A percentile compares a stretch with the other conserved stretches of the same genome.
These are phyloP conservation scores for Cajanus cajan DNA, from an alignment of 306 rosid genomes.

Conservation along the genomic window DNA sequence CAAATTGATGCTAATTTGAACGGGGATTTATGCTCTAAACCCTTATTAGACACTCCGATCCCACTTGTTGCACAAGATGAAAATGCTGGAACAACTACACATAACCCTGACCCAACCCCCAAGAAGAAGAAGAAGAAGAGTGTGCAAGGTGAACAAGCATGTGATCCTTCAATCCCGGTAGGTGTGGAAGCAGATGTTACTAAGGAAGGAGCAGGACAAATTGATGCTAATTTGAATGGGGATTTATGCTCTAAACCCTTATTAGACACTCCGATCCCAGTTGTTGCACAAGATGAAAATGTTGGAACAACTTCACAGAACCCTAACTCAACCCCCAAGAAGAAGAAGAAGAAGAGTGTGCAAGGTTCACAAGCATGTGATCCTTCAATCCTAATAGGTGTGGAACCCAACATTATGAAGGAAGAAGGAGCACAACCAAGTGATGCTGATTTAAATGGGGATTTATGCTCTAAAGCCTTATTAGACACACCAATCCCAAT, in stretches of 20 bases:
- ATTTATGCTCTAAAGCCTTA: no score
- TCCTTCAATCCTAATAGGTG: not conserved
- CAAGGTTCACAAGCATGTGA: not conserved
- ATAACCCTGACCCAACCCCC: not conserved
- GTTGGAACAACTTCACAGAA: not conserved
- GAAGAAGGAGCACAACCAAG: not conserved
- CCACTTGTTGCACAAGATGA: not conserved
- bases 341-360: not conserved
- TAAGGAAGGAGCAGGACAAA: not conserved
- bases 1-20: not conserved
- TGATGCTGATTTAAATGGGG: no score
- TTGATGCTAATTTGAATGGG: not conserved
- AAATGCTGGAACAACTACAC: not conserved
- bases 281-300: not conserved
- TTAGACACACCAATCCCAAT: no score
- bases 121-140: not conserved
- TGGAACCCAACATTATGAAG: not conserved
- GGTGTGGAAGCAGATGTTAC: not conserved
- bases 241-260: not conserved
- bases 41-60: not conserved
- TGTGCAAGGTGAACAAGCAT: not conserved
- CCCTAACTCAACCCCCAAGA: not conserved
- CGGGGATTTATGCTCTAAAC: not conserved
- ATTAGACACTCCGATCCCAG: not conserved
- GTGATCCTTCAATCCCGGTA: not conserved